Conservation (phyloP, 2,329 filamentous ascomycete genomes). For the Trichophyton equinum region DNA sequence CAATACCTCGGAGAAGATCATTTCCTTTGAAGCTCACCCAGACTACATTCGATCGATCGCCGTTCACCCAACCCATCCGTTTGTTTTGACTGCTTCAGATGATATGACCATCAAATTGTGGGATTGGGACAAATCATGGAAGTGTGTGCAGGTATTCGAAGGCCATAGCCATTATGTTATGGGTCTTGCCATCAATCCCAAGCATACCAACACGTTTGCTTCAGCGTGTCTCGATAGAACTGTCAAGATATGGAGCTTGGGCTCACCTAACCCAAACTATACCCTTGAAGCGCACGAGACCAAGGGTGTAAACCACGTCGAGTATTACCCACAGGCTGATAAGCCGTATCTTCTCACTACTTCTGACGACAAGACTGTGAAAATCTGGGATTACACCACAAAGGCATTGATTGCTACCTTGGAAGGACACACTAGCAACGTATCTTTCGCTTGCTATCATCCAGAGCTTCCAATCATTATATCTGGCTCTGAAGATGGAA, state of each 20-base stretch:
- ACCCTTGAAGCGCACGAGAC: slow-evolving; percentile 94
- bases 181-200: slow-evolving; percentile 93
- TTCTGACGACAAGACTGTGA: slow-evolving; percentile 90
- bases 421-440: slow-evolving; percentile 94
- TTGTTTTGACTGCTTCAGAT: slow-evolving; percentile 90
- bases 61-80: slow-evolving; percentile 89
- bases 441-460: slow-evolving; percentile 96
- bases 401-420: slow-evolving; percentile 94
- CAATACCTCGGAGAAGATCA: slow-evolving; percentile 98
- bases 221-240: slow-evolving; percentile 93
- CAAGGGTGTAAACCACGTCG: slow-evolving; percentile 95
- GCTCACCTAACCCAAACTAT: slow-evolving; percentile 87
- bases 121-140: slow-evolving; percentile 99
- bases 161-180: slow-evolving; percentile 96
- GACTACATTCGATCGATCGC: slow-evolving; percentile 97
- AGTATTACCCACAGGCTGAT: slow-evolving; percentile 61
- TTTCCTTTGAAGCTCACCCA: slow-evolving; percentile 90
- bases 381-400: slow-evolving; percentile 98
- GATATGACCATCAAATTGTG: slow-evolving; percentile 98
- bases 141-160: slow-evolving; percentile 93
- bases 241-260: slow-evolving; percentile 95
- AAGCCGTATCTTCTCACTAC: slow-evolving; percentile 86
- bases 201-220: slow-evolving; percentile 85
- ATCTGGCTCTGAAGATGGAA: slow-evolving; percentile 93
- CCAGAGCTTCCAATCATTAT: slow-evolving; percentile 95